phyloP scores from a whole-genome alignment of 768 basidiomycete genomes.

The Boletus speciosus region DNA sequence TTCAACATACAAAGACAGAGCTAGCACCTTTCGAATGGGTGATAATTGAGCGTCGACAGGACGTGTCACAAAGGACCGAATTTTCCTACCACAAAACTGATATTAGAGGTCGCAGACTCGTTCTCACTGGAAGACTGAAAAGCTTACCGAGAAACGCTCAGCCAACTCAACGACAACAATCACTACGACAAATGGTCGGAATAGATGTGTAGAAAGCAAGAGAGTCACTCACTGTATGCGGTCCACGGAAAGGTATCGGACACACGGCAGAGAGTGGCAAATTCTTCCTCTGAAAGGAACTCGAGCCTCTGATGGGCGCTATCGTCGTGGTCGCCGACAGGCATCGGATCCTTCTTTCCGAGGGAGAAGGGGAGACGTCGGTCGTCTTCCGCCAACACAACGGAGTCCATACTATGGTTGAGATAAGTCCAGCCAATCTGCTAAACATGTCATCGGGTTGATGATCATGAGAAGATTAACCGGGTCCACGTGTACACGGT shows the following conservation, averaged over 20 bases:
- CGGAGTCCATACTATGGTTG: background rate
- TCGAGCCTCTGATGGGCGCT: slow-evolving; percentile 49
- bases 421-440: too few species aligned
- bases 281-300: slow-evolving; percentile 64
- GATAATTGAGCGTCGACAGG: background rate
- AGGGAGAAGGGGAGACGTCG: slow-evolving; percentile 4
- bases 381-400: slow-evolving; percentile 13
- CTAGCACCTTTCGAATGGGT: slow-evolving; percentile 30
- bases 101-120: background rate
- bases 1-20: slow-evolving; percentile 37
- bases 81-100: slow-evolving; percentile 44
- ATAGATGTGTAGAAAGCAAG: background rate
- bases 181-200: slow-evolving; percentile 35
- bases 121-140: background rate
- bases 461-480: too few species aligned
- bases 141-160: slow-evolving; percentile 66
- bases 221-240: slow-evolving; percentile 36
- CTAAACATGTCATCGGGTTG: too few species aligned
- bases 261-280: slow-evolving; percentile 54
- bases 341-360: slow-evolving; percentile 23
- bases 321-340: slow-evolving; percentile 24
- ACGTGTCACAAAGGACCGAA: slow-evolving; percentile 4
- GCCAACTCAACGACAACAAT: slow-evolving; percentile 67
- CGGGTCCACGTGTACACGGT: too few species aligned
- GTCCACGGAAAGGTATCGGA: slow-evolving; percentile 57